Base-by-base conservation (phyloP, 208 protist species). In the Acanthamoeba culbertsoni region DNA sequence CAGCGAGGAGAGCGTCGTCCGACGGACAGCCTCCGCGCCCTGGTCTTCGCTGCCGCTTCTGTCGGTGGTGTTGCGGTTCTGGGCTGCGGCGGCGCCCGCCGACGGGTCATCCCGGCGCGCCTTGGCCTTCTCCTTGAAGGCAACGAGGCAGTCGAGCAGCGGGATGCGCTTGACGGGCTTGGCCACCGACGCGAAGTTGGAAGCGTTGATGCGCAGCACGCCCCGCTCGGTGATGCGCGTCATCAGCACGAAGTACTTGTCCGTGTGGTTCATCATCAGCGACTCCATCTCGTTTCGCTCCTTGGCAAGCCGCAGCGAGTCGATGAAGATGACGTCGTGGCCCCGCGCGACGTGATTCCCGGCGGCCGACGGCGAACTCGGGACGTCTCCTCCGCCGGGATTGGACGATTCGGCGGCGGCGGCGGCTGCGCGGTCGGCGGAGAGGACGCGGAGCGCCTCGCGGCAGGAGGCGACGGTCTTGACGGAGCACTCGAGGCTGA, bases 91-190 rank as follows among this genome's bases (percentile, higher is more conserved):
- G 55, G 6, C 23, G 51, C 51, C 51, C n/a, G n/a, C n/a, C n/a
- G n/a, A n/a, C n/a, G n/a, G n/a, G 51, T 57, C 26, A 23, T n/a
- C 18, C 2, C 55, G 55, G 26, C 31, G 10, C 55, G 26, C 55
- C 55, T 75, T 75, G 23, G 23, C 37, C 63, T n/a, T n/a, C 10
- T 75, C 63, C 63, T 42, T 75, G 63, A 45, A 75, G 28, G 63
- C 63, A 12, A 75, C 37, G 12, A 75, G 37, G 35, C 63, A 75
- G 63, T 75, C 63, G 35, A 75, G 37, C 23, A 75, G 28, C 12
- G 63, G 63, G 31, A 75, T 75, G 63, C 63, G 63, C 63, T 75
- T 75, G 63, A 75, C 20, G 37, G 63, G 63, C 63, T 75, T 75
- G 63, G 63, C 63, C 35, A 75, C 33, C 35, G 63, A 75, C 10